phyloP scores from a whole-genome alignment of 2,329 filamentous ascomycete species.

The Nemania sp. region DNA sequence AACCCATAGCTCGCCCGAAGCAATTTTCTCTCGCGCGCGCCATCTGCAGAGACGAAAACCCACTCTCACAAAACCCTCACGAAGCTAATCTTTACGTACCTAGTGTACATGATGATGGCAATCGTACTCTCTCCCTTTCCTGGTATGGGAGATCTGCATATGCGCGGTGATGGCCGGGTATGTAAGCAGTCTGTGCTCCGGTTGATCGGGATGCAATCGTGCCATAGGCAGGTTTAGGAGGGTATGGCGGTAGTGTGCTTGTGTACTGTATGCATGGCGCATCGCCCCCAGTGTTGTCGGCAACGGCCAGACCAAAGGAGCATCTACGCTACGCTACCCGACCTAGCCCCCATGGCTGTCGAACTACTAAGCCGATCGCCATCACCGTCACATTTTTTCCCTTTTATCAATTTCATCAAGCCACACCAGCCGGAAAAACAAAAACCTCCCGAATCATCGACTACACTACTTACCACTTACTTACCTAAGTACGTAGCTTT shows the following conservation, averaged over 20 bases:
- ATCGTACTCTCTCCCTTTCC: conserved; percentile 8
- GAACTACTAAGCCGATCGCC: neutral
- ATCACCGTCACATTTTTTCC: conserved; percentile 13
- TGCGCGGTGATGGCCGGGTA: conserved; percentile 12
- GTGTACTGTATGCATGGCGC: neutral
- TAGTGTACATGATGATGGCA: neutral
- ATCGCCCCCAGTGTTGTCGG: conserved; percentile 10
- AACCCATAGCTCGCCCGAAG: neutral
- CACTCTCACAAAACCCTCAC: no score
- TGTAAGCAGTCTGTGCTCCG: neutral
- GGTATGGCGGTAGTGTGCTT: no score
- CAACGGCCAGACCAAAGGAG: conserved; percentile 4
- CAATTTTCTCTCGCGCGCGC: neutral
- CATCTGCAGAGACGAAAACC: no score
- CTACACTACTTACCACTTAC: neutral
- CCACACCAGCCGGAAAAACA: no score
- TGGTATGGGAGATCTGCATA: conserved; percentile 12
- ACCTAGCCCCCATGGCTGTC: conserved; percentile 5
- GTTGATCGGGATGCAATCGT: conserved; percentile 1
- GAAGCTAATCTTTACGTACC: no score
- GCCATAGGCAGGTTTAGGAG: neutral
- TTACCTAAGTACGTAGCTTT: neutral
- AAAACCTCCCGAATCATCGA: no score
- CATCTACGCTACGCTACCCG: no score
- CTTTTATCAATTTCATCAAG: neutral